Evolutionary conservation across 2,329 filamentous ascomycete species (phyloP).

Genomic region (Fusarium lateritium): DNA sequence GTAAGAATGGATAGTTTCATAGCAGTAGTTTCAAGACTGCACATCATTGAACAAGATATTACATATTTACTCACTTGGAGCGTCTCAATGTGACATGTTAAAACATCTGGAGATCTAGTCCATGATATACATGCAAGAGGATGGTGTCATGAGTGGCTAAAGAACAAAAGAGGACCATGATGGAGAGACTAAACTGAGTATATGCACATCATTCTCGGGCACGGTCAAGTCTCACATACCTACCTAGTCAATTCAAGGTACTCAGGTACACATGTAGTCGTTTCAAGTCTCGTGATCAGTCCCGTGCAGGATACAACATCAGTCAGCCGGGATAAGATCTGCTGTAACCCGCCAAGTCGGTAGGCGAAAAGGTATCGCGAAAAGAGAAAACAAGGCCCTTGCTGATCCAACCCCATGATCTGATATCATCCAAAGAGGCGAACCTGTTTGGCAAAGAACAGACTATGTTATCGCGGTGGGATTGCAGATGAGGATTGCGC

Average conservation of each 20-base stretch:
- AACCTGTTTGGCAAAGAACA: not conserved
- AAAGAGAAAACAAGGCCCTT: constrained; percentile 6
- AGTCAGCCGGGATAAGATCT: not conserved
- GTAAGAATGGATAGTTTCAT: constrained; percentile 36
- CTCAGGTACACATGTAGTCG: constrained; percentile 12
- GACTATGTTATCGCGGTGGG: not conserved
- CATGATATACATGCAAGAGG: constrained; percentile 1
- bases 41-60: constrained; percentile 30
- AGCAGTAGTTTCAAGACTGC: constrained; percentile 40
- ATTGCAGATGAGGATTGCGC: not conserved
- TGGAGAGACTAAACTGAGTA: not conserved
- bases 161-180: not conserved
- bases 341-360: not conserved
- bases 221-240: constrained; percentile 1
- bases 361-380: constrained; percentile 4
- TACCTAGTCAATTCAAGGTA: not conserved
- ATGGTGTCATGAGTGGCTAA: constrained; percentile 9
- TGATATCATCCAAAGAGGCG: constrained; percentile 4
- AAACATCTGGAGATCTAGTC: constrained; percentile 1
- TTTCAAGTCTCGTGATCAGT: constrained; percentile 16
- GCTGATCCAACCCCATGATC: constrained; percentile 28
- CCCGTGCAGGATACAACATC: constrained; percentile 10
- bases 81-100: constrained; percentile 14
- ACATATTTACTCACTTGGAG: constrained; percentile 7
- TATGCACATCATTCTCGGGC: constrained; percentile 4